These are phyloP conservation scores for Saccharomycopsis sp. DNA, from an alignment of 805 yeast species.

Conservation along the genomic window DNA sequence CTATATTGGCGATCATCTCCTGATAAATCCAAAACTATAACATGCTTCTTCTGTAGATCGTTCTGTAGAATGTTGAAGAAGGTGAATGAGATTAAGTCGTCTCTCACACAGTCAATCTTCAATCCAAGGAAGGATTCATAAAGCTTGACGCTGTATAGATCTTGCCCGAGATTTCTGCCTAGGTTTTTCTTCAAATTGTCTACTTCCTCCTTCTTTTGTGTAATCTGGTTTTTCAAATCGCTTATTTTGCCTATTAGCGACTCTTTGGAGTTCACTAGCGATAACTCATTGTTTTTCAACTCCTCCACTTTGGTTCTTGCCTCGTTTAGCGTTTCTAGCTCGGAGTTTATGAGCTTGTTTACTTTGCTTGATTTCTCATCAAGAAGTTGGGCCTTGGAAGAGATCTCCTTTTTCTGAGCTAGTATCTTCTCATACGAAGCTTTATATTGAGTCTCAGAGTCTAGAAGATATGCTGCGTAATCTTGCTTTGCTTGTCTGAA, in stretches of 20 bases:
- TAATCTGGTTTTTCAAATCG: constrained; percentile 10
- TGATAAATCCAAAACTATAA: constrained; percentile 16
- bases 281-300: constrained; percentile 10
- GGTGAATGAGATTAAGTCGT: constrained; percentile 16
- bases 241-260: constrained; percentile 4
- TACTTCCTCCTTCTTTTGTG: constrained; percentile 5
- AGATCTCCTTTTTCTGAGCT: constrained; percentile 3
- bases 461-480: constrained; percentile 3
- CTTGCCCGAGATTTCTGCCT: constrained; percentile 10
- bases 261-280: constrained; percentile 2
- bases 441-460: constrained; percentile 1
- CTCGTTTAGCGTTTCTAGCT: constrained; percentile 9
- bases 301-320: constrained; percentile 15
- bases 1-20: constrained; percentile 10
- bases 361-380: constrained; percentile 9
- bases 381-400: constrained; percentile 1
- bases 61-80: constrained; percentile 16
- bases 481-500: constrained; percentile 12
- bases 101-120: constrained; percentile 16
- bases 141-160: constrained; percentile 13
- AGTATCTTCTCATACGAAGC: constrained; percentile 1
- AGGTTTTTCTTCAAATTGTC: constrained; percentile 11
- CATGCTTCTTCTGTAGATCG: constrained; percentile 6
- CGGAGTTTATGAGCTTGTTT: constrained; percentile 5
- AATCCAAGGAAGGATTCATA: constrained; percentile 19